Evolutionary conservation across 805 yeast species (phyloP).

Genomic region (Pichia rugopelliculosa): DNA sequence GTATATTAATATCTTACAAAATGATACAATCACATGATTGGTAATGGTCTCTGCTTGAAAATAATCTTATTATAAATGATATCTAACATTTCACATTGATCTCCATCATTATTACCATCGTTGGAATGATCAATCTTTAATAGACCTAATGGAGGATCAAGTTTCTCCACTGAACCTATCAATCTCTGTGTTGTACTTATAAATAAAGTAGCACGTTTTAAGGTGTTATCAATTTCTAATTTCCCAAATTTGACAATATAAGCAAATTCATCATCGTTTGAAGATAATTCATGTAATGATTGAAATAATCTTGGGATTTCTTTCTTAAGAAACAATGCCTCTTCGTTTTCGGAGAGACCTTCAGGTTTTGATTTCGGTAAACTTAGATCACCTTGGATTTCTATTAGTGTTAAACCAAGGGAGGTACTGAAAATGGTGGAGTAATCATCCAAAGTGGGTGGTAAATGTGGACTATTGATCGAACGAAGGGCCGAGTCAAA

Average conservation of each 20-base stretch:
- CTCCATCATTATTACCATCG: constrained; percentile 15
- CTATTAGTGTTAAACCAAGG: constrained; percentile 52
- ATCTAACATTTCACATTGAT: constrained; percentile 45
- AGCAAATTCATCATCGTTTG: neutral
- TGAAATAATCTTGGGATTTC: constrained; percentile 13
- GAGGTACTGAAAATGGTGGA: constrained; percentile 39
- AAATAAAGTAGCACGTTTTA: constrained; percentile 45
- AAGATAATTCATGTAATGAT: neutral
- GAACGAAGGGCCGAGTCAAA: neutral
- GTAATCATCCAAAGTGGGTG: constrained; percentile 6
- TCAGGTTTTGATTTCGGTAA: constrained; percentile 34
- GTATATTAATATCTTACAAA: no score
- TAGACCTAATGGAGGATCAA: constrained; percentile 62
- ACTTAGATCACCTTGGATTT: constrained; percentile 68
- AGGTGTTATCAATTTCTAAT: constrained; percentile 38
- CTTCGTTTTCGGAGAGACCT: constrained; percentile 29
- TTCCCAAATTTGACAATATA: constrained; percentile 42
- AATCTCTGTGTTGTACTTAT: constrained; percentile 67
- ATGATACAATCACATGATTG: constrained; percentile 52
- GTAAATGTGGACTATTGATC: neutral
- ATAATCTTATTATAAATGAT: constrained; percentile 50
- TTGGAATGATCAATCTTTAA: constrained; percentile 33
- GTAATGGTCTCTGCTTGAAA: constrained; percentile 65
- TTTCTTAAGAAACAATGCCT: constrained; percentile 29
- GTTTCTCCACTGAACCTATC: constrained; percentile 49